phyloP scores from a whole-genome alignment of 1,284 basidiomycete species.

The Pisolithus thermaeus region DNA sequence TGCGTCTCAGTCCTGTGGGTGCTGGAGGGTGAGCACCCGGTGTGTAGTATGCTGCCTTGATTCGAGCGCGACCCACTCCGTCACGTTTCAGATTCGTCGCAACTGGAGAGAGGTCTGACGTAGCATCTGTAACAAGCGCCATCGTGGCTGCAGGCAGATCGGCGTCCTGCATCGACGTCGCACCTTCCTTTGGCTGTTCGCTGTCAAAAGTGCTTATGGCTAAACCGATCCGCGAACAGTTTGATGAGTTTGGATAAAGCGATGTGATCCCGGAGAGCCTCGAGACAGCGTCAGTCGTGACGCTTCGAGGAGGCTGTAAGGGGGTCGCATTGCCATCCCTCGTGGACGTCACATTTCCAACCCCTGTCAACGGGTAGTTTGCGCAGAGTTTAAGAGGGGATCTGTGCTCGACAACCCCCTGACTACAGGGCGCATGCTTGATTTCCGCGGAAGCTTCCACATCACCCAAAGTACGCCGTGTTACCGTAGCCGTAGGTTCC shows the following conservation, averaged over 20 bases:
- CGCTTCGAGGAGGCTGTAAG: conserved; percentile 32
- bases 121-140: too few relatives aligned
- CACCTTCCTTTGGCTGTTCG: conserved; percentile 38
- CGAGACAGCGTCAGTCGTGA: conserved; percentile 34
- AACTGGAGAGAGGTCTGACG: conserved; percentile 36
- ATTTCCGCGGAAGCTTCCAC: conserved; percentile 1
- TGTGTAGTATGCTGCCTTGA: conserved; percentile 64
- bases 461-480: conserved; percentile 20
- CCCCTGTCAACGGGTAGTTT: conserved; percentile 21
- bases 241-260: conserved; percentile 45
- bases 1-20: conserved; percentile 35
- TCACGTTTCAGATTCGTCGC: conserved; percentile 18
- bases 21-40: conserved; percentile 49
- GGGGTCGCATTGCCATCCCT: conserved; percentile 18
- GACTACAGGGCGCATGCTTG: conserved; percentile 10
- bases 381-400: background rate
- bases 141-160: conserved; percentile 21
- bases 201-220: conserved; percentile 41
- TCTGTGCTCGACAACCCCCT: conserved; percentile 1
- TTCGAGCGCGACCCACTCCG: conserved; percentile 49
- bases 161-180: conserved; percentile 24
- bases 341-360: conserved; percentile 17
- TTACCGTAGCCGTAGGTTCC: conserved; percentile 22
- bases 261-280: conserved; percentile 43
- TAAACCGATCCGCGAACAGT: conserved; percentile 30